Evolutionary conservation across 78 protist genomes (phyloP), one percentile per base, ranked within the genome.

Genomic region (Guillardia theta): DNA sequence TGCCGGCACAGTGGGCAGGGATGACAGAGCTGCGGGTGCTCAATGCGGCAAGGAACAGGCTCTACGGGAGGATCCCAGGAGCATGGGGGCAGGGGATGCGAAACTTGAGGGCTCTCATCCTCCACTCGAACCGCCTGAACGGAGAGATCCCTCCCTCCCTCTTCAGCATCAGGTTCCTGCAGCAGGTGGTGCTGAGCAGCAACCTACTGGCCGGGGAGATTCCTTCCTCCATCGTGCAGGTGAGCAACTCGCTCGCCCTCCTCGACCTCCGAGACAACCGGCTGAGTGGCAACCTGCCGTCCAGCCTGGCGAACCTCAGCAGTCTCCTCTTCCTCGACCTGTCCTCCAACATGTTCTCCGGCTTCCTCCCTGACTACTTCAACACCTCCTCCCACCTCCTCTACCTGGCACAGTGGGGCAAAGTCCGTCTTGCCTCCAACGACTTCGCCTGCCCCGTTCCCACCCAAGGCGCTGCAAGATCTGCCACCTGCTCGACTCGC

Each of bases 291-390:
- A n/a, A 46, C 15, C 47, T 78, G 44, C 90, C 90, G 48, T 78
- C 90, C 18, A n/a, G 53, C 2, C 3, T 78, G 33, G 48, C 48
- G 90, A 27, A 18, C 10, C 9, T 78, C 43, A 19, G 53, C 43
- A 27, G 1, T 10, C 45, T 43, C 37, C 0, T 8, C 37, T 36
- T 43, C 41, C 50, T 78, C 33, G 90, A 78, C 90, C 18, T 78
- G 53, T 78, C 90, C 43, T n/a, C 39, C 45, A 78, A 78, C 90
- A 0, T 1, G 19, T 78, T 37, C 33, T 15, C 18, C 50, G 90
- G 90, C 90, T 78, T 78, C 8, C 90, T 78, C 33, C 90, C 90
- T 36, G 90, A 78, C 90, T 78, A 24, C 48, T 5, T 78, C 90
- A n/a, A 78, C 90, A 78, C 45, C 18, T 18, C 10, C 50, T 27